Percentiles rank a stretch among this genome's conserved stretches.
Evolutionary conservation across 2,329 filamentous ascomycete genomes (phyloP).

Genomic region (Rhexocercosporidium sp.): DNA sequence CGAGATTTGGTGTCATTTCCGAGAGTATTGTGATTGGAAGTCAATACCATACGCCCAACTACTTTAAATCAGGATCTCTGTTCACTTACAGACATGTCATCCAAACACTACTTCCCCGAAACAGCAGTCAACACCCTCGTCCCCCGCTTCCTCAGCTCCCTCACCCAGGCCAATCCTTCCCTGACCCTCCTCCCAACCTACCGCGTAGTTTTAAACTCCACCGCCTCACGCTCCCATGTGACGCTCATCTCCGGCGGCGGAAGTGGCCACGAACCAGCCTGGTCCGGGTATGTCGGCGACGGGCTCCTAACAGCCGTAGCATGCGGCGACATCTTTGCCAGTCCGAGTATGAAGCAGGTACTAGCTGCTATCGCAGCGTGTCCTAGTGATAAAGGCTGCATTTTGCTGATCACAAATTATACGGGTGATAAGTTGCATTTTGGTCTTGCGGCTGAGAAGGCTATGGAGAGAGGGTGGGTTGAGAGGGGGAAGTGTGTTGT

Average conservation of each 20-base stretch:
- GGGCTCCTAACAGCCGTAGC: constrained; percentile 67
- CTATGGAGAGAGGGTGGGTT: constrained; percentile 53
- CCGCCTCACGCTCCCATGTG: constrained; percentile 41
- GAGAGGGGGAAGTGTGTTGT: constrained; percentile 45
- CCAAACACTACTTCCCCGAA: constrained; percentile 59
- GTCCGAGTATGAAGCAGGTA: constrained; percentile 67
- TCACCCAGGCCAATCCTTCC: constrained; percentile 51
- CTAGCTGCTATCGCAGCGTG: constrained; percentile 60
- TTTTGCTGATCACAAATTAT: constrained; percentile 66
- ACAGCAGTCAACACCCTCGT: constrained; percentile 53
- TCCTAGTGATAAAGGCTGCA: constrained; percentile 59
- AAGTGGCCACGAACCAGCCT: constrained; percentile 52
- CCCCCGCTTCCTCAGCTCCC: constrained; percentile 51
- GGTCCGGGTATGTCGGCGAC: constrained; percentile 66
- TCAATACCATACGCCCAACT: neutral
- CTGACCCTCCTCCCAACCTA: constrained; percentile 51
- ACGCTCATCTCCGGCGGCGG: constrained; percentile 40
- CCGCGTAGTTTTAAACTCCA: constrained; percentile 53
- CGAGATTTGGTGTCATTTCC: too few relatives aligned
- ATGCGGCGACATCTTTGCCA: constrained; percentile 67
- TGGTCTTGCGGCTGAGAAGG: constrained; percentile 47
- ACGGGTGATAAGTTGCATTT: constrained; percentile 52
- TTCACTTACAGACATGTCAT: constrained; percentile 49
- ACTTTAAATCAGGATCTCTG: neutral
- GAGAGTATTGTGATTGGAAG: neutral